phyloP scores from a whole-genome alignment of 495 filamentous ascomycete species.

The Penicillium tannophilum region DNA sequence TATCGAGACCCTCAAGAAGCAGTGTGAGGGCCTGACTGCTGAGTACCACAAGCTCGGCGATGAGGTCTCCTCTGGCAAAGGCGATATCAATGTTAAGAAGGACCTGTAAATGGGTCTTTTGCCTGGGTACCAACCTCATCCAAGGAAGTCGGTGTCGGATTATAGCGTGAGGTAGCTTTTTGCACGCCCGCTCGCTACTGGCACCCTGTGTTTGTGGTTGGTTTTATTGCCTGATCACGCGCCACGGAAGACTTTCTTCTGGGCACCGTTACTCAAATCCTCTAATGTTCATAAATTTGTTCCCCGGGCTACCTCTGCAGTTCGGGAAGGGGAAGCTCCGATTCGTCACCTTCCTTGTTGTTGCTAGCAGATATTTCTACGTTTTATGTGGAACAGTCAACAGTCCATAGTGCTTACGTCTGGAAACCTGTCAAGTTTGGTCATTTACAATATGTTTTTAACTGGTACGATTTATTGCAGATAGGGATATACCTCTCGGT shows the following conservation, averaged over 20 bases:
- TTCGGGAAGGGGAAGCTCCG: neutral
- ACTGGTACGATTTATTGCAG: conserved; percentile 12
- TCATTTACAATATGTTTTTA: conserved; percentile 6
- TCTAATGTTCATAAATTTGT: conserved; percentile 11
- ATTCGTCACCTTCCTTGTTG: neutral
- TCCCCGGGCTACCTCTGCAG: neutral
- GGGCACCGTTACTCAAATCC: conserved; percentile 1
- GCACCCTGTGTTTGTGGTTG: neutral
- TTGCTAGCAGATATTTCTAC: neutral
- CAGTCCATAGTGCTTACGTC: neutral
- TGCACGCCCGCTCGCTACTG: neutral
- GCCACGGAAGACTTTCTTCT: neutral
- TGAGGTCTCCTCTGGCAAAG: conserved; percentile 62
- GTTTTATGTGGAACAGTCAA: conserved; percentile 3
- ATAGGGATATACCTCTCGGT: conserved; percentile 10
- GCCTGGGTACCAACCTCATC: neutral
- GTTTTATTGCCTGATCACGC: neutral
- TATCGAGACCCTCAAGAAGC: conserved; percentile 81
- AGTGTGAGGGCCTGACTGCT: conserved; percentile 69
- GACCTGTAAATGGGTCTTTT: conserved; percentile 52
- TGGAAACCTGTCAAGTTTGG: conserved; percentile 2
- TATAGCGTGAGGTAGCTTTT: neutral
- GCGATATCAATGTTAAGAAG: conserved; percentile 64
- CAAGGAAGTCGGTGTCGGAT: neutral
- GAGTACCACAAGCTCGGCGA: conserved; percentile 85